Base-by-base conservation (phyloP, 2,329 filamentous ascomycete species). In the Harringtonia aguacate region DNA sequence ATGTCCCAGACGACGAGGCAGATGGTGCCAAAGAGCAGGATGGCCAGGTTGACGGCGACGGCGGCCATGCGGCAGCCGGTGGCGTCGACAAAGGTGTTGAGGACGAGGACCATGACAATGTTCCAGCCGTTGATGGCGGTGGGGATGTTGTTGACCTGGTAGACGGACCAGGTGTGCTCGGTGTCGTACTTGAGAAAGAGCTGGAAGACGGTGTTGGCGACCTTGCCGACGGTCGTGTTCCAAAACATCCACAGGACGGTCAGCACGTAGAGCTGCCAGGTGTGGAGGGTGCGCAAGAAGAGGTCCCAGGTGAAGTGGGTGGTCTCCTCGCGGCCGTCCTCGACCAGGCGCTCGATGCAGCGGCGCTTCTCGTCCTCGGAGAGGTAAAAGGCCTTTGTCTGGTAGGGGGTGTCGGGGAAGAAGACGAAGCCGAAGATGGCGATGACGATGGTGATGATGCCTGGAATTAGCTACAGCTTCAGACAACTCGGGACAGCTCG, bases 381-480 rank as follows among this genome's bases (percentile, higher is more conserved):
- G 8, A 64, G 42, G n/a, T 62, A 65, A 12, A 61, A 60, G 0
- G 65, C 65, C 12, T 51, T 54, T 1, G 47, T 50, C 7, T 48
- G 56, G 12, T 62, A 61, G 0, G 70, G 70, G 1, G 70, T 62
- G 20, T 72, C 69, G 0, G 70, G 70, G 47, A 74, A 74, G 50
- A 59, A 56, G 36, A 71, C 43, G 46, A 68, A 67, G 4, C 72
- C 70, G 42, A 70, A 74, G 13, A 72, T 39, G 4, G 71, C 70
- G 4, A 76, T 61, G 0, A 70, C 67, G 1, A 74, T 48, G 0
- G 70, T 75, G 47, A 75, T 73, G 27, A 74, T 58, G 6, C 30
- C 18, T 36, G 10, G 10, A n/a, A n/a, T 21, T 18, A 7, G 4
- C 18, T 7, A 10, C 24, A 27, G 24, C 6, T 27, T 6, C 24